Evolutionary conservation across 2,329 filamentous ascomycete genomes (phyloP).

Genomic region (Anisogramma anomala): DNA sequence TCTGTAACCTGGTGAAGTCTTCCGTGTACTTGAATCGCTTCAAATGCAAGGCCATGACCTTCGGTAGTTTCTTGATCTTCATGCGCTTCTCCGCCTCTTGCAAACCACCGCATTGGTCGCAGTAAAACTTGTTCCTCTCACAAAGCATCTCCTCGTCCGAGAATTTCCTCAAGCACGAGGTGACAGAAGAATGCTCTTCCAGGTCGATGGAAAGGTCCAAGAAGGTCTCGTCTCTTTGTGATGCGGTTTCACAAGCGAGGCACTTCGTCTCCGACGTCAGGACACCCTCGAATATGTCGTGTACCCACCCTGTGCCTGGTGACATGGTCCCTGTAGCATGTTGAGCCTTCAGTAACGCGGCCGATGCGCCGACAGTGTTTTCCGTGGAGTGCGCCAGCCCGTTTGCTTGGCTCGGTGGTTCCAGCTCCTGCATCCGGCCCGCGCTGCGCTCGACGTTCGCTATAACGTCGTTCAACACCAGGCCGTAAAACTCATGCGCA

Average conservation of each 20-base stretch:
- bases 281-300: slow-evolving; percentile 91
- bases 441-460: slow-evolving; percentile 86
- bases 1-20: slow-evolving; percentile 84
- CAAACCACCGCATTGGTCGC: slow-evolving; percentile 88
- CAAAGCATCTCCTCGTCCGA: slow-evolving; percentile 98
- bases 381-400: slow-evolving; percentile 42
- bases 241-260: slow-evolving; percentile 89
- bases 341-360: slow-evolving; percentile 20
- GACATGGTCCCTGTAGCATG: slow-evolving; percentile 35
- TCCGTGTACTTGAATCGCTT: slow-evolving; percentile 99
- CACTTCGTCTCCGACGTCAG: slow-evolving; percentile 94
- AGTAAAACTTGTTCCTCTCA: slow-evolving; percentile 97
- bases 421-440: slow-evolving; percentile 45
- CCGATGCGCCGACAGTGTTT: slow-evolving; percentile 27
- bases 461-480: slow-evolving; percentile 92
- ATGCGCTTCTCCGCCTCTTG: slow-evolving; percentile 98
- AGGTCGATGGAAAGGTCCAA: slow-evolving; percentile 92
- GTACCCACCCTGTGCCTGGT: slow-evolving; percentile 75
- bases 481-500: slow-evolving; percentile 90
- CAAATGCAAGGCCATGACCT: slow-evolving; percentile 80
- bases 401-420: slow-evolving; percentile 28
- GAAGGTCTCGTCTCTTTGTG: slow-evolving; percentile 90
- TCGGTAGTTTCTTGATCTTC: slow-evolving; percentile 94
- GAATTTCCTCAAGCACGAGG: slow-evolving; percentile 88
- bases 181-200: slow-evolving; percentile 90